Evolutionary conservation across 1,284 basidiomycete genomes (phyloP).

Genomic region (Calocybe gambosa): DNA sequence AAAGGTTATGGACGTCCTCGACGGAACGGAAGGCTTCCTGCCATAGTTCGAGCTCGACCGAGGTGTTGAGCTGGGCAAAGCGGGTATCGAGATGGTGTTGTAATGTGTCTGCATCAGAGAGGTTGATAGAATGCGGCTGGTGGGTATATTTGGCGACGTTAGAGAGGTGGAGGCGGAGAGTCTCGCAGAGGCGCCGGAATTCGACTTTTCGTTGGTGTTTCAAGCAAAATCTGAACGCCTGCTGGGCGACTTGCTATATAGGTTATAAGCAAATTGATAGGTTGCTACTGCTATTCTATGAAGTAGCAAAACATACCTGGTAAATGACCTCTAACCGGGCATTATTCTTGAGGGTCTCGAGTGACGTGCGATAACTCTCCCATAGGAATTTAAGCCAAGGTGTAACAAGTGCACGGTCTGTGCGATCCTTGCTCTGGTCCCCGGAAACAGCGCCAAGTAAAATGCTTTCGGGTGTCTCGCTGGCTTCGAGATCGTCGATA

Average conservation of each 20-base stretch:
- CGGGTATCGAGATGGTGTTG: slow-evolving; percentile 97
- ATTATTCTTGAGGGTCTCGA: slow-evolving; percentile 98
- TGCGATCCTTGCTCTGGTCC: slow-evolving; percentile 92
- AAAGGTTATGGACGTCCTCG: slow-evolving; percentile 96
- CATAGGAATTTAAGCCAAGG: slow-evolving; percentile 98
- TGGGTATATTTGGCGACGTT: slow-evolving; percentile 96
- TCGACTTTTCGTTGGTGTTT: slow-evolving; percentile 94
- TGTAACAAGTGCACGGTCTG: slow-evolving; percentile 92
- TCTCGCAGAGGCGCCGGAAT: slow-evolving; percentile 96
- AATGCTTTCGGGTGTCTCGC: slow-evolving; percentile 90
- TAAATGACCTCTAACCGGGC: slow-evolving; percentile 91
- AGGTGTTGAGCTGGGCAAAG: slow-evolving; percentile 96
- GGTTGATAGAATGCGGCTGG: slow-evolving; percentile 96
- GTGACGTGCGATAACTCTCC: slow-evolving; percentile 95
- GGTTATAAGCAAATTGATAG: not conserved
- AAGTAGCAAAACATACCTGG: slow-evolving; percentile 54
- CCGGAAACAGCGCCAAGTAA: slow-evolving; percentile 84
- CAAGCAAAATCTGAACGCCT: slow-evolving; percentile 96
- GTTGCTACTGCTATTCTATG: not conserved
- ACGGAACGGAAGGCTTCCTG: slow-evolving; percentile 99
- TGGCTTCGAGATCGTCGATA: slow-evolving; percentile 87
- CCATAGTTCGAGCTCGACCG: slow-evolving; percentile 98
- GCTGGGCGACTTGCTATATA: slow-evolving; percentile 85
- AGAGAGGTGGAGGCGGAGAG: slow-evolving; percentile 89
- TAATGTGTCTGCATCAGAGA: slow-evolving; percentile 93